Conservation (phyloP, 768 basidiomycete genomes). For the Xerocomellus dryophilus region DNA sequence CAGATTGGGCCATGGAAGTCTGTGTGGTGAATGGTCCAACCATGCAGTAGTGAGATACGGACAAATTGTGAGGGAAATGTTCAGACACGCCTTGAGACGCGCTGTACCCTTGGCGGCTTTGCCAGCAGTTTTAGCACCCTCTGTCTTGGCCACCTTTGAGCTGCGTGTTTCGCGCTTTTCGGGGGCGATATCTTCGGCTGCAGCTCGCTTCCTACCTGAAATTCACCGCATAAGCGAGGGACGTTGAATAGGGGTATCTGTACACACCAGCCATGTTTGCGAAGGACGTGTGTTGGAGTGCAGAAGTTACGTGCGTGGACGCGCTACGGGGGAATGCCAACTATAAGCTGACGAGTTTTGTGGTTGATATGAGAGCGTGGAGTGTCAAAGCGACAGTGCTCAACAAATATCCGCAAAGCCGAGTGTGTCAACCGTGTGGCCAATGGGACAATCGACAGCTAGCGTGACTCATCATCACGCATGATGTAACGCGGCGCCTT, state of each 20-base stretch:
- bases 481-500: constrained; percentile 17
- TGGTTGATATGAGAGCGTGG: constrained; percentile 11
- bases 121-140: constrained; percentile 30
- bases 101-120: constrained; percentile 39
- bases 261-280: constrained; percentile 31
- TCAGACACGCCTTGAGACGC: constrained; percentile 43
- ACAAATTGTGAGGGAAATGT: background rate
- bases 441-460: constrained; percentile 6
- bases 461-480: constrained; percentile 33
- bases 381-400: constrained; percentile 22
- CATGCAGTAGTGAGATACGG: constrained; percentile 2
- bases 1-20: constrained; percentile 45
- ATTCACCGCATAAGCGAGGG: background rate
- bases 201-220: constrained; percentile 46
- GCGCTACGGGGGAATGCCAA: background rate
- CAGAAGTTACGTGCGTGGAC: background rate
- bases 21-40: constrained; percentile 19
- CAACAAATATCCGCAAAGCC: constrained; percentile 27
- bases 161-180: constrained; percentile 41
- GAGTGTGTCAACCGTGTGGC: constrained; percentile 6
- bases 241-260: constrained; percentile 11
- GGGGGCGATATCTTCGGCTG: constrained; percentile 33
- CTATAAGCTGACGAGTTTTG: background rate
- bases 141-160: constrained; percentile 51
- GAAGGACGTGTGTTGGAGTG: background rate